phyloP scores from a whole-genome alignment of 2,329 filamentous ascomycete genomes.

The Cytospora paraplurivora region DNA sequence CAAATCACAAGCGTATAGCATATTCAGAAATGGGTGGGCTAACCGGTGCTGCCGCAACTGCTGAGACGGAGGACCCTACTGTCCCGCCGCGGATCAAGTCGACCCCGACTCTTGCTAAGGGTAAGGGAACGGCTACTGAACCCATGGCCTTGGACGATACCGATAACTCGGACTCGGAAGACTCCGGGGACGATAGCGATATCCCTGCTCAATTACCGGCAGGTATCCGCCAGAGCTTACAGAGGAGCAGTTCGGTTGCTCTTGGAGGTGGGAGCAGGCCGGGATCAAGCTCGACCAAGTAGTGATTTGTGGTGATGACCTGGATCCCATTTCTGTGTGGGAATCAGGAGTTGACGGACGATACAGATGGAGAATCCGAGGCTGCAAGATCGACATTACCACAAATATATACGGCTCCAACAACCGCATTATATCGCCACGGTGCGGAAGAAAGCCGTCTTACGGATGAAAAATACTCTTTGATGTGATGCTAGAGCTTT shows the following conservation, averaged over 20 bases:
- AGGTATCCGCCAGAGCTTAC: constrained; percentile 36
- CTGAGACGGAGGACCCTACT: constrained; percentile 21
- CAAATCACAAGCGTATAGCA: constrained; percentile 18
- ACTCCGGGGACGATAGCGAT: constrained; percentile 35
- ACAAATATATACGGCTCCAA: too few species aligned
- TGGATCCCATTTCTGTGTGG: too few species aligned
- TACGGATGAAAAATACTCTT: too few species aligned
- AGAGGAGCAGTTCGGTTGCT: constrained; percentile 1
- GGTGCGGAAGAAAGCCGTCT: too few species aligned
- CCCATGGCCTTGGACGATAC: constrained; percentile 29
- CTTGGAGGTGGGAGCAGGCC: background rate
- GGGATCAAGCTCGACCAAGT: background rate
- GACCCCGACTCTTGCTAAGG: background rate
- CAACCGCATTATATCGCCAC: too few species aligned
- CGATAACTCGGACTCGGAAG: constrained; percentile 34
- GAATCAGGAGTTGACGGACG: too few species aligned
- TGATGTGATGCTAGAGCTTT: too few species aligned
- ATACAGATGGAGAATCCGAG: too few species aligned
- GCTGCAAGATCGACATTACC: too few species aligned
- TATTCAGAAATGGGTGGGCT: constrained; percentile 21
- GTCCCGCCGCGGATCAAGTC: background rate
- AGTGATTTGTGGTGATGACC: too few species aligned
- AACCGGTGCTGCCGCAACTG: constrained; percentile 6
- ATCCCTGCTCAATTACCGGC: constrained; percentile 39
- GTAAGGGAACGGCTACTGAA: constrained; percentile 18